Base-by-base conservation (phyloP, 768 basidiomycete species). In the Agrocybe chaxingu region DNA sequence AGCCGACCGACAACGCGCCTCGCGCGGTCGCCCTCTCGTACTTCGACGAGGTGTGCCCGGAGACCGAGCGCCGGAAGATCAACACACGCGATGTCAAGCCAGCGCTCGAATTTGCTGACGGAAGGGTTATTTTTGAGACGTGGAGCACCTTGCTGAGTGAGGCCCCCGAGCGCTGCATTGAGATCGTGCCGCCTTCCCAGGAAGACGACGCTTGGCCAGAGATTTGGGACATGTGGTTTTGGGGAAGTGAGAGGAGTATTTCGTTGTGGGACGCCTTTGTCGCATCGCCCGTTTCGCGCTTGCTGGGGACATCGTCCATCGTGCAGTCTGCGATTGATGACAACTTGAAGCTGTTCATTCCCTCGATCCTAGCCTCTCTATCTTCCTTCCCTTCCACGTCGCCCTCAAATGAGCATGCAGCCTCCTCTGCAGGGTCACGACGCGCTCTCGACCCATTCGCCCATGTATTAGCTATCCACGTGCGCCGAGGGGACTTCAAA, bases 401-500 rank as follows among this genome's bases (percentile, higher is more conserved):
- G 24, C 1, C 24, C 24, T 57, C n/a, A 8, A 19, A 42, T 33
- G 34, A n/a, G 19, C 45, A 35, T 60, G 16, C 63, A 59, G 18
- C 62, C 59, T 42, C 45, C 3, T 47, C 19, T 63, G 18, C 45
- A 49, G 16, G 58, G 50, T 52, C 65, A 35, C 42, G 63, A 52
- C 48, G 65, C 66, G 16, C 56, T 54, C 30, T 60, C 38, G 45
- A 69, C 54, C 72, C 62, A 46, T 84, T 64, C 61, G 71, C 62
- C 62, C 68, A 65, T 40, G 73, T 78, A 59, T 62, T 81, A 36
- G 79, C 78, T 0, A 65, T 80, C 43, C 80, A 81, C 55, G 57
- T 79, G 7, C 73, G 81, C 12, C 71, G 81, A 13, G 80, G 80
- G 4, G 80, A 81, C 61, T 82, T 67, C 58, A 66, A 74, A 45